Percentiles rank a stretch among this genome's conserved stretches.
These are phyloP conservation scores for Colletotrichum orchidophilum DNA, from an alignment of 2,329 filamentous ascomycete species.

Conservation along the genomic window DNA sequence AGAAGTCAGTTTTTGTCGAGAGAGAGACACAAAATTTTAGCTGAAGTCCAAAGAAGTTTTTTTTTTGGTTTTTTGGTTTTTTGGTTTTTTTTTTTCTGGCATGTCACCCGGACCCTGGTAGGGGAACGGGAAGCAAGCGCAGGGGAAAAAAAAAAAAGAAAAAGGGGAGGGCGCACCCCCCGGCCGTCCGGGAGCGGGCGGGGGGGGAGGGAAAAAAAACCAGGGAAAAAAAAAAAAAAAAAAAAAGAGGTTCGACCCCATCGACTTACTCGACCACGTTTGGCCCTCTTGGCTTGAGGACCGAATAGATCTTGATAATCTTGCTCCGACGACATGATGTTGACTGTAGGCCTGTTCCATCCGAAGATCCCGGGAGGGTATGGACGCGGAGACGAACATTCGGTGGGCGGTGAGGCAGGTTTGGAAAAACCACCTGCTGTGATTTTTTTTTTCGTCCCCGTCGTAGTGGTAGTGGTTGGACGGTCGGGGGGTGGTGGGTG, in stretches of 20 bases:
- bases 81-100: neutral
- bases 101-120: neutral
- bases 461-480: conserved; percentile 31
- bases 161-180: no score
- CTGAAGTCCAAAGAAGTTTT: neutral
- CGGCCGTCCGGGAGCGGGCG: no score
- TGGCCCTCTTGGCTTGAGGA: conserved; percentile 33
- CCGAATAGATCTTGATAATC: conserved; percentile 32
- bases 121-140: neutral
- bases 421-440: conserved; percentile 10
- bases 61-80: neutral
- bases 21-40: neutral
- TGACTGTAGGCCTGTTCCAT: conserved; percentile 12
- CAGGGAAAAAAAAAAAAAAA: no score
- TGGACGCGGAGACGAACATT: conserved; percentile 17
- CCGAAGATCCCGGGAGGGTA: conserved; percentile 18
- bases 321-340: conserved; percentile 28
- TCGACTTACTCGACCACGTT: conserved; percentile 33
- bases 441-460: conserved; percentile 11
- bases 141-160: neutral
- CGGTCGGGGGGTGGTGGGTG: neutral
- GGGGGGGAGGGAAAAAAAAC: neutral
- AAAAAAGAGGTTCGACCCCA: neutral
- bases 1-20: conserved; percentile 17
- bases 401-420: conserved; percentile 26